These are phyloP conservation scores for Nephelium lappaceum DNA, from an alignment of 345 rosid genomes.

Conservation along the genomic window DNA sequence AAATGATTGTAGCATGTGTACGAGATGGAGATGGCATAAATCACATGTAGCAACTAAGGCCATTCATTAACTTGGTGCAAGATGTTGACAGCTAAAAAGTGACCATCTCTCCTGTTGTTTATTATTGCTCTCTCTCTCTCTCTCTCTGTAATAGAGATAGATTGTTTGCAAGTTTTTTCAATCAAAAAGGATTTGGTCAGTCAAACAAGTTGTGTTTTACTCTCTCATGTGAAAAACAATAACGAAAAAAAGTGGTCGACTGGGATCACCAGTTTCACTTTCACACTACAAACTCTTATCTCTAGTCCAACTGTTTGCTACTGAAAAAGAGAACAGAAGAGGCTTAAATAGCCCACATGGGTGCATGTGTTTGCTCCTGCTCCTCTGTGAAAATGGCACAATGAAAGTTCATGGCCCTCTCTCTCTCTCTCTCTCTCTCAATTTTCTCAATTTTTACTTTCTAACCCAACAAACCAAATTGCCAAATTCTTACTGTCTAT, in stretches of 20 bases:
- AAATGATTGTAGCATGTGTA: conserved; percentile 10
- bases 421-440: too few species aligned
- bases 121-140: neutral
- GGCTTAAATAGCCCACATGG: conserved; percentile 44
- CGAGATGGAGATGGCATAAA: neutral
- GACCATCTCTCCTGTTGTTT: neutral
- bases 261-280: neutral
- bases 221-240: neutral
- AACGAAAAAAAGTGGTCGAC: neutral
- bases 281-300: neutral
- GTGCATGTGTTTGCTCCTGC: conserved; percentile 32
- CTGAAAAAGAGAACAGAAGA: conserved; percentile 13
- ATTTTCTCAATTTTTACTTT: too few species aligned
- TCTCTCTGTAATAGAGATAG: neutral
- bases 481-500: neutral
- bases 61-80: neutral
- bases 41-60: neutral
- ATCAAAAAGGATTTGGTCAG: neutral
- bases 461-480: neutral
- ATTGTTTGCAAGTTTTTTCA: neutral
- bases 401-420: too few species aligned
- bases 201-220: neutral
- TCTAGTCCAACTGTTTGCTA: neutral
- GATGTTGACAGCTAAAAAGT: conserved; percentile 13
- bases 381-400: too few species aligned